Conservation (phyloP, 139 green algal species). For the Chlorella sp. region DNA sequence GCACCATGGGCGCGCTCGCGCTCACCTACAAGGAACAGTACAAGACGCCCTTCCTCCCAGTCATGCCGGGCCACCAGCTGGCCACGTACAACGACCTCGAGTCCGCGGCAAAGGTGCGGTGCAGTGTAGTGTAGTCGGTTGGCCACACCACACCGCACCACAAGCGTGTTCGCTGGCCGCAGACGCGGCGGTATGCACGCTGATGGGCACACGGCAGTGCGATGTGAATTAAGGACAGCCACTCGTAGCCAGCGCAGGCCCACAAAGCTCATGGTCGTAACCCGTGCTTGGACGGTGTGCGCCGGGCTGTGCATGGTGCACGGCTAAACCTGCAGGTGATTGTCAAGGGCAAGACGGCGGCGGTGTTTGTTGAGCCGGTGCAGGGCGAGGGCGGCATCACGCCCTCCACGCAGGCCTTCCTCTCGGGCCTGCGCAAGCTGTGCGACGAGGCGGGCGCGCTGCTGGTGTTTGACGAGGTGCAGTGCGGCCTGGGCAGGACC, state of each 20-base stretch:
- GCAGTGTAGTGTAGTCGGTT: too few species aligned
- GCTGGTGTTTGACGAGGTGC: conserved; percentile 94
- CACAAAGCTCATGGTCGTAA: too few species aligned
- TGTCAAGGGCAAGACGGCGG: conserved; percentile 77
- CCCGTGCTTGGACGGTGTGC: too few species aligned
- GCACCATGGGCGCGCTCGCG: conserved; percentile 92
- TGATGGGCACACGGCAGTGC: too few species aligned
- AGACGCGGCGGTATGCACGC: too few species aligned
- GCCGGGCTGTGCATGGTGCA: too few species aligned
- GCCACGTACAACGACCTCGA: conserved; percentile 72
- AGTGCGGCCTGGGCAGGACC: conserved; percentile 47
- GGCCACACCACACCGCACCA: too few species aligned
- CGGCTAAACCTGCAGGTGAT: conserved; percentile 59
- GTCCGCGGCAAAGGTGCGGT: conserved; percentile 29
- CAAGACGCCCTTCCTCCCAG: conserved; percentile 90
- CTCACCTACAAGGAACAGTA: conserved; percentile 96
- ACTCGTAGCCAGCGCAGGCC: too few species aligned
- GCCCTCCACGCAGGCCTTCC: conserved; percentile 51
- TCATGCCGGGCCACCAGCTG: conserved; percentile 73
- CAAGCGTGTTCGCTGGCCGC: too few species aligned
- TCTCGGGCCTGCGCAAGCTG: conserved; percentile 75
- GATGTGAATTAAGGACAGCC: too few species aligned
- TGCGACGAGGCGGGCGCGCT: conserved; percentile 91
- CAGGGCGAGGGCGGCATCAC: conserved; percentile 91
- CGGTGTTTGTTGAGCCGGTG: conserved; percentile 97